Evolutionary conservation across 768 basidiomycete species (phyloP), one percentile per base, ranked within the genome.

Genomic region (Clitopilus hobsonii): DNA sequence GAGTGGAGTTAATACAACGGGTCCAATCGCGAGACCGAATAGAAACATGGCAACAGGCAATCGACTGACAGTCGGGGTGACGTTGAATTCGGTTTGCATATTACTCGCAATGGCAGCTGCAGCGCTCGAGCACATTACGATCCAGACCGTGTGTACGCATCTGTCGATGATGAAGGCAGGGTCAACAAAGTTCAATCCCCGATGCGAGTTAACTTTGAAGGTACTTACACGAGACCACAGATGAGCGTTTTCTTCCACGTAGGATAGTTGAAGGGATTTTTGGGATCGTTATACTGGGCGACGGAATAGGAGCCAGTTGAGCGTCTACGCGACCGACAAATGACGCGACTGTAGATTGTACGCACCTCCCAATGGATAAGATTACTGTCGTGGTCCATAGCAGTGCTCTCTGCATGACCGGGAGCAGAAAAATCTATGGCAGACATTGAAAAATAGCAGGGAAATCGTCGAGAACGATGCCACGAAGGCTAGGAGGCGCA

Each of bases 251-350:
- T 63, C 36, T 49, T 61, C 60, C 60, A 61, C 1, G 50, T 29
- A 14, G 62, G 60, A 57, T 55, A 63, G 32, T 63, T 61, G 48
- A 58, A 63, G n/a, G 60, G 60, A 29, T 63, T 63, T 38, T 58
- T 59, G 48, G 58, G 38, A 29, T 63, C 62, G 38, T 60, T 55
- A 50, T 56, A 41, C 62, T 63, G n/a, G n/a, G n/a, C 26, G 18
- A 11, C 30, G n/a, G 22, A 45, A 20, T 45, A 4, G n/a, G 22
- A 5, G 41, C n/a, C 32, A 45, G 41, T 11, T 45, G 22, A n/a
- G n/a, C n/a, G n/a, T n/a, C n/a, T n/a, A n/a, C n/a, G n/a, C n/a
- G n/a, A n/a, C n/a, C 41, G 41, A 45, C n/a, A 20, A 45, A 2
- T 10, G 22, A 18, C 10, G 8, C 22, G 4, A 18, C 22, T n/a